A percentile compares a stretch with the other conserved stretches of the same genome.
phyloP scores from a whole-genome alignment of 2,329 filamentous ascomycete genomes.

The Acephala macrosclerotiorum region DNA sequence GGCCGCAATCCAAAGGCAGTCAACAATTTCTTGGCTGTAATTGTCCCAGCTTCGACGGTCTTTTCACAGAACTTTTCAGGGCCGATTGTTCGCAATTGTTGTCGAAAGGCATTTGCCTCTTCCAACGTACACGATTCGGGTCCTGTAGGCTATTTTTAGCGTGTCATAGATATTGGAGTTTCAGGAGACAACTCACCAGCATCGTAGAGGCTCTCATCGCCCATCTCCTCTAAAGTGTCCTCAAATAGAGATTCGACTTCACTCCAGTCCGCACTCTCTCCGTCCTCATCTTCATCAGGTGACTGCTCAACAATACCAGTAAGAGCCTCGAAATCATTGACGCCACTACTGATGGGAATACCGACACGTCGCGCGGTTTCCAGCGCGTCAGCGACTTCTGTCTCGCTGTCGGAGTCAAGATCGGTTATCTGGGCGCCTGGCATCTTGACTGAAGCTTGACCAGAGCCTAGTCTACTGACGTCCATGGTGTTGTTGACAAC shows the following conservation, averaged over 20 bases:
- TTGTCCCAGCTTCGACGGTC: constrained; percentile 71
- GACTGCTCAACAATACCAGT: constrained; percentile 18
- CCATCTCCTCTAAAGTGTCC: constrained; percentile 54
- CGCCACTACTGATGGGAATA: not conserved
- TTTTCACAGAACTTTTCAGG: constrained; percentile 77
- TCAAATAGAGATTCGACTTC: constrained; percentile 41
- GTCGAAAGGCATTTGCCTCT: constrained; percentile 72
- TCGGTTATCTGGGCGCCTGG: constrained; percentile 25
- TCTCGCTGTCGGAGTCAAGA: constrained; percentile 28
- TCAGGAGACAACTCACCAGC: constrained; percentile 47
- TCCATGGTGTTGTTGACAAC: constrained; percentile 21
- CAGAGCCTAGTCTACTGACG: constrained; percentile 17
- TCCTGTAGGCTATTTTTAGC: constrained; percentile 38
- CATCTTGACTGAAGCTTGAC: constrained; percentile 17
- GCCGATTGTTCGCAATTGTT: constrained; percentile 78
- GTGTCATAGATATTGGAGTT: constrained; percentile 24
- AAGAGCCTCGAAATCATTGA: constrained; percentile 18
- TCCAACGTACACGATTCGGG: constrained; percentile 63
- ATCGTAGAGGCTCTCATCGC: constrained; percentile 52
- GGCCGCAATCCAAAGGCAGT: constrained; percentile 84
- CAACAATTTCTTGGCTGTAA: constrained; percentile 83
- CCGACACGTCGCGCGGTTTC: constrained; percentile 27
- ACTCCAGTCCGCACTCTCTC: constrained; percentile 34
- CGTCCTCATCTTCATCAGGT: constrained; percentile 27
- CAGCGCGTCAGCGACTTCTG: constrained; percentile 17